A percentile compares a stretch with the other conserved stretches of the same genome.
phyloP scores from a whole-genome alignment of 148 eudicot species.

The Rhododendron ovatum region DNA sequence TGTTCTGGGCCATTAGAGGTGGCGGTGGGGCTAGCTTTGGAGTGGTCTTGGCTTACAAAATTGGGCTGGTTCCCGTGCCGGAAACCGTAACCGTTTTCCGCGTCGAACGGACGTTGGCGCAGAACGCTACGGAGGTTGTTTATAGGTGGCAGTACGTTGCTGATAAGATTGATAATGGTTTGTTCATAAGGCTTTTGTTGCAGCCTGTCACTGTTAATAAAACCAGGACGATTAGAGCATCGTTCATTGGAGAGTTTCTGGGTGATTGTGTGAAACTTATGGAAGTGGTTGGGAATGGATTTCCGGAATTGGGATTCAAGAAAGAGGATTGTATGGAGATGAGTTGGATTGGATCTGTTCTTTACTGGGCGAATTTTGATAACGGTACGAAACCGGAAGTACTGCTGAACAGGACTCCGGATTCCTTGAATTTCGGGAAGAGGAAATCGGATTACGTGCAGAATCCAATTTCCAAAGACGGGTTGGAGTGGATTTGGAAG shows the following conservation, averaged over 20 bases:
- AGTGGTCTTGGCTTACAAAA: constrained; percentile 5
- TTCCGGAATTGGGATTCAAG: constrained; percentile 34
- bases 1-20: constrained; percentile 8
- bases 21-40: constrained; percentile 15
- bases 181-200: constrained; percentile 23
- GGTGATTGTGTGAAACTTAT: constrained; percentile 25
- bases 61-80: not conserved
- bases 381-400: constrained; percentile 10
- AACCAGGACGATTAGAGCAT: constrained; percentile 6
- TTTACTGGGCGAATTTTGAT: constrained; percentile 20
- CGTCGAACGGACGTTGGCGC: not conserved
- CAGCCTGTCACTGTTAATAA: not conserved
- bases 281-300: constrained; percentile 9
- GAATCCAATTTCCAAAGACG: constrained; percentile 28
- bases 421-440: constrained; percentile 2
- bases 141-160: constrained; percentile 6
- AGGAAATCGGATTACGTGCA: constrained; percentile 37
- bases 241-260: constrained; percentile 23
- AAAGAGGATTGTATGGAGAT: constrained; percentile 22
- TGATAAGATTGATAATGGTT: constrained; percentile 8
- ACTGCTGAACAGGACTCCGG: constrained; percentile 18
- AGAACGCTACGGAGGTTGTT: constrained; percentile 6
- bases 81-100: constrained; percentile 9
- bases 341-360: constrained; percentile 35
- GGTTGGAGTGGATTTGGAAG: constrained; percentile 29